These are phyloP conservation scores for Ulvella scutata DNA, from an alignment of 139 green algal genomes.

Conservation along the genomic window DNA sequence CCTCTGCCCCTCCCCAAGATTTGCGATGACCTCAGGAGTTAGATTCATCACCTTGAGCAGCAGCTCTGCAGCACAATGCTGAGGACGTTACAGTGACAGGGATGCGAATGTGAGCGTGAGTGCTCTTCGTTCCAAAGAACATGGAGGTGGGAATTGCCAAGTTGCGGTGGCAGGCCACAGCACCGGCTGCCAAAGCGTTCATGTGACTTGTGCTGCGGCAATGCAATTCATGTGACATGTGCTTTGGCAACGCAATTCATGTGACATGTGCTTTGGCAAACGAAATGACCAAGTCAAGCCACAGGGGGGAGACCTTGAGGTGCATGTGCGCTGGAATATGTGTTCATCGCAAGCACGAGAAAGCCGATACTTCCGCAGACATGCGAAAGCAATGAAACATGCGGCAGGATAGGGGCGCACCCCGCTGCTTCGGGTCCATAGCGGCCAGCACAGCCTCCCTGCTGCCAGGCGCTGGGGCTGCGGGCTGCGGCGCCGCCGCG, in stretches of 20 bases:
- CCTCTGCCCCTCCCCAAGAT: neutral
- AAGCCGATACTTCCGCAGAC: too few species aligned
- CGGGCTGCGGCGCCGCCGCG: neutral
- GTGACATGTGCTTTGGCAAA: too few species aligned
- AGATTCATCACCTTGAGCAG: neutral
- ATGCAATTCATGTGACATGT: too few species aligned
- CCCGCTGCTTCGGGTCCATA: neutral
- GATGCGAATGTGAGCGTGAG: neutral
- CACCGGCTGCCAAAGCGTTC: neutral
- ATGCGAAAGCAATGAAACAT: too few species aligned
- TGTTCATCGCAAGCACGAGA: too few species aligned
- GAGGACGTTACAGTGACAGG: neutral
- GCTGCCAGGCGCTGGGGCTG: neutral
- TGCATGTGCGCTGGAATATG: too few species aligned
- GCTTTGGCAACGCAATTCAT: too few species aligned
- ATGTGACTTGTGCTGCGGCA: too few species aligned
- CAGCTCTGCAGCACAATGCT: neutral
- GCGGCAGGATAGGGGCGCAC: too few species aligned
- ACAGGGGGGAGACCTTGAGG: too few species aligned
- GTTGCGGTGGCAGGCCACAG: neutral
- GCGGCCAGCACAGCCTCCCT: neutral
- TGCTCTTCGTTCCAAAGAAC: neutral
- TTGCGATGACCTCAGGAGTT: neutral
- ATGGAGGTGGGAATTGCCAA: neutral
- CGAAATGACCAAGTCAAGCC: too few species aligned